phyloP scores from a whole-genome alignment of 257 asterid species.

The Mitragyna speciosa region DNA sequence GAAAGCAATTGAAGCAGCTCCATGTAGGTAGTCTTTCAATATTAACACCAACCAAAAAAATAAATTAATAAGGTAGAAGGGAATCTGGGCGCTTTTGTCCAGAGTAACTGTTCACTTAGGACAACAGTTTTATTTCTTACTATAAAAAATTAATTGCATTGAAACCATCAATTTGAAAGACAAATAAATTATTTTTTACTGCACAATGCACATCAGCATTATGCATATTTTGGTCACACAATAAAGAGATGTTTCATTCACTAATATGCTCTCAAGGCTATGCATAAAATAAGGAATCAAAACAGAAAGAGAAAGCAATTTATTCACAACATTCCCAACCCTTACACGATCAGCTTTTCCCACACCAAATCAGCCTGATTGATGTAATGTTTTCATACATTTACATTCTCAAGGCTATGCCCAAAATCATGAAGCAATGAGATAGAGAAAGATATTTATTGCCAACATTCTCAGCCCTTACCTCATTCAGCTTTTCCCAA shows the following conservation, averaged over 20 bases:
- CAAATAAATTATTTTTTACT: not conserved
- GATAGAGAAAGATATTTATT: not conserved
- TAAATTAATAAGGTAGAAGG: not conserved
- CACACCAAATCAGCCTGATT: constrained; percentile 91
- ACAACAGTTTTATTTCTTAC: not conserved
- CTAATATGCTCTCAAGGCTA: not conserved
- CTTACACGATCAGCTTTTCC: constrained; percentile 95
- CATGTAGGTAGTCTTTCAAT: not conserved
- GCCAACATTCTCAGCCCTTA: constrained; percentile 21
- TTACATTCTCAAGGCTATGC: not conserved
- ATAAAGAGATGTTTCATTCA: not conserved
- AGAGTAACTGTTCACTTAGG: not conserved
- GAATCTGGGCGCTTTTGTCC: not conserved
- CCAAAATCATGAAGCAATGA: not conserved
- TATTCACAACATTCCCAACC: not conserved
- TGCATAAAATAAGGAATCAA: constrained; percentile 1
- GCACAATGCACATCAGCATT: not conserved
- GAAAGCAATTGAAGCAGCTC: not conserved
- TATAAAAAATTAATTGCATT: not conserved
- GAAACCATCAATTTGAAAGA: not conserved
- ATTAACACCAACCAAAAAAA: constrained; percentile 1
- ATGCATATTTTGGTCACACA: not conserved
- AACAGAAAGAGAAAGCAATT: not conserved
- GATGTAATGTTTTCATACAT: constrained; percentile 26
- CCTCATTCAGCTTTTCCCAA: constrained; percentile 99